A percentile compares a stretch with the other conserved stretches of the same genome.
Conservation (phyloP, 179 eudicot genomes). For the Gypsophila paniculata region DNA sequence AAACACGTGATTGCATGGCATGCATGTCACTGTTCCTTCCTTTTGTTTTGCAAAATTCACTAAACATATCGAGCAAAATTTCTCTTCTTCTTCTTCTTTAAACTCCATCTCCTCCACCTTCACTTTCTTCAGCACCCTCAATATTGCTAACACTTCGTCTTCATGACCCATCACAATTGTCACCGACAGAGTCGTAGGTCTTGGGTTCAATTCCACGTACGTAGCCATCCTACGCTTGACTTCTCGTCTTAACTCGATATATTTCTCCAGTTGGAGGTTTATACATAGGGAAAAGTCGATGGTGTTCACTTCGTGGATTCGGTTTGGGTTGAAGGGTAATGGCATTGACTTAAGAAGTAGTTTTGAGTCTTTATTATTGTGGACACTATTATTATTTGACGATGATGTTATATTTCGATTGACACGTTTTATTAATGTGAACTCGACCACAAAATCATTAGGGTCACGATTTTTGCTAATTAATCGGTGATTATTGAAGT, state of each 20-base stretch:
- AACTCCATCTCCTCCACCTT: not conserved
- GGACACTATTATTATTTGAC: too few species aligned
- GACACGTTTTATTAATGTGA: not conserved
- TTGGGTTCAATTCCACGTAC: conserved; percentile 5
- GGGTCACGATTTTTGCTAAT: not conserved
- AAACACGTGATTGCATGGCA: conserved; percentile 5
- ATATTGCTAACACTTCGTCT: not conserved
- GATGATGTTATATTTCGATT: not conserved
- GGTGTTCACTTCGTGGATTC: not conserved
- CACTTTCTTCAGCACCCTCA: not conserved
- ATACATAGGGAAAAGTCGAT: not conserved
- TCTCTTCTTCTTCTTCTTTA: not conserved
- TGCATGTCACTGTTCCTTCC: not conserved
- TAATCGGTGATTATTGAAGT: not conserved
- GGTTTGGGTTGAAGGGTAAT: not conserved
- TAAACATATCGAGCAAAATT: not conserved
- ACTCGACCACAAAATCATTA: not conserved
- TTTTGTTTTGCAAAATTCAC: not conserved
- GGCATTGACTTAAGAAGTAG: not conserved
- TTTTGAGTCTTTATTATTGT: not conserved
- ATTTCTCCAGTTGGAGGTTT: not conserved
- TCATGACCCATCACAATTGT: not conserved
- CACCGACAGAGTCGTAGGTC: not conserved
- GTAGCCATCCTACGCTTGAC: not conserved
- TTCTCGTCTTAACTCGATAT: not conserved